These are phyloP conservation scores for Erythrobasidium hasegawianum DNA, from an alignment of 1,284 basidiomycete species.

Conservation along the genomic window DNA sequence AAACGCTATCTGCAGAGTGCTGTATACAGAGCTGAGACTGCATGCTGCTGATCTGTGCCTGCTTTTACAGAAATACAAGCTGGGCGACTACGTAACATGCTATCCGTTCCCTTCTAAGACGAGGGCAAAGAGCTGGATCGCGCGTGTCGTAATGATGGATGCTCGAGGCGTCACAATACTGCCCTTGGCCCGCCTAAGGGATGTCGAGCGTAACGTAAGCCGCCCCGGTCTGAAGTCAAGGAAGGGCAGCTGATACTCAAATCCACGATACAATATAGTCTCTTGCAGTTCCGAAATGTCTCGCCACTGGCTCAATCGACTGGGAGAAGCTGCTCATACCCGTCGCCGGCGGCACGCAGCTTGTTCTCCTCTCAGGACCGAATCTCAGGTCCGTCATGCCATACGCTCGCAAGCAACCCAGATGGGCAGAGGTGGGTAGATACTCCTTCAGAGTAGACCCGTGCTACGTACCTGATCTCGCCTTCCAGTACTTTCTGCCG, in stretches of 20 bases:
- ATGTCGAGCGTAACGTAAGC: neutral
- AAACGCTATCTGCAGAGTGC: too few relatives aligned
- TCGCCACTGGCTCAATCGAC: neutral
- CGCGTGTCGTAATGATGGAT: neutral
- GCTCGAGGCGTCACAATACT: neutral
- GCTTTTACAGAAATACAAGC: neutral
- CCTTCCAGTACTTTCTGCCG: neutral
- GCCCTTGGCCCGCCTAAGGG: neutral
- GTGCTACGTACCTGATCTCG: too few relatives aligned
- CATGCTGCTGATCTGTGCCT: too few relatives aligned
- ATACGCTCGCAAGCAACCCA: neutral
- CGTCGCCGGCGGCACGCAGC: neutral
- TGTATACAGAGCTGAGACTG: too few relatives aligned
- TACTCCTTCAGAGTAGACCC: too few relatives aligned
- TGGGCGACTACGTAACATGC: slow-evolving; percentile 2
- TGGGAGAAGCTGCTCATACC: neutral
- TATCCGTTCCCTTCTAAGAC: neutral
- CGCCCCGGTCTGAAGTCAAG: too few relatives aligned
- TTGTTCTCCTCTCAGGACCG: neutral
- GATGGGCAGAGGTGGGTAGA: neutral
- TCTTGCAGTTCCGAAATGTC: neutral
- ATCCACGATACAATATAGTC: too few relatives aligned
- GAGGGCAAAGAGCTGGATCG: neutral
- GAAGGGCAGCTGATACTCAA: too few relatives aligned
- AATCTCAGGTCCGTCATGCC: slow-evolving; percentile 1